Conservation (phyloP, 108 stramenopile species). For the Epipyxis sp. region DNA sequence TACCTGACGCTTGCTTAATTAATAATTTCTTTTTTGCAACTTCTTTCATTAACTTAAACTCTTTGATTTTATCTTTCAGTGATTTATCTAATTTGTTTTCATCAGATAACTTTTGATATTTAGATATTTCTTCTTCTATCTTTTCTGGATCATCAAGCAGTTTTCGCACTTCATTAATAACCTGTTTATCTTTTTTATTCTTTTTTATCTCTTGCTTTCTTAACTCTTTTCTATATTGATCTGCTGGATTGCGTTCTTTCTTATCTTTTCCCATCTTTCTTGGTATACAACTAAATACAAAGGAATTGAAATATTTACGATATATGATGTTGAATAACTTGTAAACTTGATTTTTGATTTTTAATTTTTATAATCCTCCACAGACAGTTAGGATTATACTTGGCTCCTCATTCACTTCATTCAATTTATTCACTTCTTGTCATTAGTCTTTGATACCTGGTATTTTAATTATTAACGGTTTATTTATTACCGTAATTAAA, state of each 20-base stretch:
- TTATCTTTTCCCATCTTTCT: constrained; percentile 19
- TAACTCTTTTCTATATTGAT: constrained; percentile 11
- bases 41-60: constrained; percentile 28
- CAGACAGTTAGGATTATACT: too few relatives aligned
- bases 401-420: too few relatives aligned
- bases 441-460: too few relatives aligned
- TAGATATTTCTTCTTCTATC: constrained; percentile 17
- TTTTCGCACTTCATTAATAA: neutral
- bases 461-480: too few relatives aligned
- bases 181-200: neutral
- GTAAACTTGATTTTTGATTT: too few relatives aligned
- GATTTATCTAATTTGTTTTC: constrained; percentile 19
- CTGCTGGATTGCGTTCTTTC: constrained; percentile 18
- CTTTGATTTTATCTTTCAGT: constrained; percentile 13
- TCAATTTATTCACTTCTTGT: too few relatives aligned
- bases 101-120: constrained; percentile 16
- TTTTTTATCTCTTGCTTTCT: constrained; percentile 16
- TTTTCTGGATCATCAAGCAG: neutral
- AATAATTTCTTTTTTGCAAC: neutral
- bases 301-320: too few relatives aligned
- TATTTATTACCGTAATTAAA: too few relatives aligned
- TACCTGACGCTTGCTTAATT: neutral
- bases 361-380: too few relatives aligned
- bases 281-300: too few relatives aligned
- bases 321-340: too few relatives aligned